Evolutionary conservation across 441 rosid genomes (phyloP), one percentile per base, ranked within the genome.

Genomic region (Populus hybrid): DNA sequence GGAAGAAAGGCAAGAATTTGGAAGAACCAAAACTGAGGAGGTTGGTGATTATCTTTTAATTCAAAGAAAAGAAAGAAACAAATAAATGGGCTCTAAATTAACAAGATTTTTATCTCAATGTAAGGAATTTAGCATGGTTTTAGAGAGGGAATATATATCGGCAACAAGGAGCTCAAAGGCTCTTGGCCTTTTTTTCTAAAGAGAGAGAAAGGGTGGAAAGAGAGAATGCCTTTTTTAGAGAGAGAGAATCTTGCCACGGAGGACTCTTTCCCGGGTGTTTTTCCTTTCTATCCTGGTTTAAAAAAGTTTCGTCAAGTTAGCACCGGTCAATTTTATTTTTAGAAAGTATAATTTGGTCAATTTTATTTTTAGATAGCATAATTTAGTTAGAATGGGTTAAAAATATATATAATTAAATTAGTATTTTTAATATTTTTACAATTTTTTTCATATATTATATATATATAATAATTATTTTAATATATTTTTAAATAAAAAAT

Each of bases 231-330:
- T 21, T 28, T 8, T 30, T 50, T 59, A 57, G 79, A 42, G 75
- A 71, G 77, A 72, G 69, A 74, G 35, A 40, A 18, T 23, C 0
- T 64, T 30, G 82, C 87, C 81, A 79, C 78, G 72, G 70, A 0
- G 70, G 75, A 80, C 42, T 70, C 42, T 34, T 61, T 71, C 42
- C n/a, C 77, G 20, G 50, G 32, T 36, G 67, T 32, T 34, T 57
- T 72, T 26, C 20, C n/a, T 8, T 26, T 23, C 32, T 2, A 10
- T 1, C 14, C 46, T 21, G 16, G 0, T 1, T 11, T 23, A 8
- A 67, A 26, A 67, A 67, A 5, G 40, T 71, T 65, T 64, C 26
- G 71, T 71, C 36, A 53, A 75, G 75, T 65, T 77, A 26, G 36
- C 6, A 10, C 2, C 30, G 16, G 63, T 57, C 63, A 5, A 12